Evolutionary conservation across 2,329 filamentous ascomycete genomes (phyloP), one percentile per base, ranked within the genome.

Genomic region (Ophiostoma populinum): DNA sequence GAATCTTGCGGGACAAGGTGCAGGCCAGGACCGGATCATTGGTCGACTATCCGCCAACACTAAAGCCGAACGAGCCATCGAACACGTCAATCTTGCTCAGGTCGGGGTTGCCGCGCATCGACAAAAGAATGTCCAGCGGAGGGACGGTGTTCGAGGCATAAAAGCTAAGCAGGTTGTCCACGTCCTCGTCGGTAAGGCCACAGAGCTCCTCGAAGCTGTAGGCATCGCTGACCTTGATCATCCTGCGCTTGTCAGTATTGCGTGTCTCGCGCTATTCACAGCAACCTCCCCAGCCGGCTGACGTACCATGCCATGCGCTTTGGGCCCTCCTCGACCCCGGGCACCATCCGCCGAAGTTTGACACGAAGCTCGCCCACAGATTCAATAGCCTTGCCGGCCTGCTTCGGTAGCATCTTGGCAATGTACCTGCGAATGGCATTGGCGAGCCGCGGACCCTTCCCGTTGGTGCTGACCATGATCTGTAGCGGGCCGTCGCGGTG

Each of bases 391-490:
- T 76, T 73, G 7, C 90, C 90, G 20, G 81, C 78, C 44, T 90
- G 83, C 13, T 61, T 58, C 2, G 90, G 90, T 38, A 98, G 58
- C 32, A 63, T 65, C 15, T 62, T 66, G 13, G 83, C 86, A 44
- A 98, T 93, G 51, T 80, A 73, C 51, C 78, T 70, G 36, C 87
- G 65, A 34, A 98, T 80, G 32, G 86, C 75, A 45, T 82, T 87
- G 8, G 90, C 90, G 43, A 98, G 60, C 51, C 87, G 76, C 0
- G 90, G 90, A 0, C 90, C 90, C 52, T 93, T 94, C 35, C 90
- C 90, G 53, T 95, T 98, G 24, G 90, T 98, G 59, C 81, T 92
- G 47, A 98, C 87, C 90, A 98, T 98, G 49, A 98, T 78, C 61
- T 98, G 90, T 41, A 98, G 58, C 6, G 90, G 90, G 0, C 90